Evolutionary conservation across 2,329 filamentous ascomycete species (phyloP), one percentile per base, ranked within the genome.

Genomic region (Emmonsiellopsis sp.): DNA sequence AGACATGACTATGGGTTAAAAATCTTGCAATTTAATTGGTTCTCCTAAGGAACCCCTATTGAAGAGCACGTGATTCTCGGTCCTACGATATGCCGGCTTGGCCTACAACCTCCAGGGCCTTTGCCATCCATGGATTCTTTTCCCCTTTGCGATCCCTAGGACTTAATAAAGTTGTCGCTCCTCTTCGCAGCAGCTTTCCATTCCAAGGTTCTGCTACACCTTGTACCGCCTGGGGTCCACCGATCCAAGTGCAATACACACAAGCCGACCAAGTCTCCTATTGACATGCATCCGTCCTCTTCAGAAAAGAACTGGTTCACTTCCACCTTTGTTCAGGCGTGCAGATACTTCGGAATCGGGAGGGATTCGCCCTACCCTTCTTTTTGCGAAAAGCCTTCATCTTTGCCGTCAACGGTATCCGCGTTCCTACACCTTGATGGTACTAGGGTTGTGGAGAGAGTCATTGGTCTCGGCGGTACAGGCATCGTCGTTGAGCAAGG

Each of bases 401-500:
- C 7, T 11, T 43, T 50, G n/a, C 52, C 50, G 47, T 52, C 49
- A 55, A 57, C 44, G 41, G 37, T 51, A 51, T 57, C 55, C 15
- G 51, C 41, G 40, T 55, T 53, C 16, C 34, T 60, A 47, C 47
- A 61, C 54, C 53, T 59, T 35, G 54, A 59, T 43, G 57, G 56
- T 35, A 50, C 53, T 34, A 38, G 15, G 32, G 59, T 59, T 16
- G 55, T 40, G 34, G 57, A 58, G 50, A 54, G 50, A 52, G 43
- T 59, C 13, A 53, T 59, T 50, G 57, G 55, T 50, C 15, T 50
- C 46, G 59, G 59, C 6, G 57, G 53, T 8, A 57, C 57, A 32
- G 56, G 56, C 43, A 59, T 61, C 43, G 55, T 60, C 26, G 50
- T 60, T 50, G 34, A 60, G 31, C 58, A 51, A 47, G 53, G 52